Base-by-base conservation (phyloP, 2,329 filamentous ascomycete species). In the Cytospora piceicola region DNA sequence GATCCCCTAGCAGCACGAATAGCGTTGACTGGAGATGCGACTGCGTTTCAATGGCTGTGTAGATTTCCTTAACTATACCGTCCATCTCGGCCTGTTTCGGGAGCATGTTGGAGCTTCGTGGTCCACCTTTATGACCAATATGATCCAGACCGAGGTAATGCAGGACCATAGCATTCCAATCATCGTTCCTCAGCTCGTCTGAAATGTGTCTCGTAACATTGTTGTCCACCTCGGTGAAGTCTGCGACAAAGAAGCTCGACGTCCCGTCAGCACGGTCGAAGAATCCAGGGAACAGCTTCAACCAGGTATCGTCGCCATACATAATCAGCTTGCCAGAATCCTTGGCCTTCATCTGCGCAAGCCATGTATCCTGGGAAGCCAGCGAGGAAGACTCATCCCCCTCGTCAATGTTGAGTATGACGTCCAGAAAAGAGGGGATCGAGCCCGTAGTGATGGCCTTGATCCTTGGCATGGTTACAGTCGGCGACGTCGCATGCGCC, bases 391-490 rank as follows among this genome's bases (percentile, higher is more conserved):
- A 90, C 3, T 92, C 94, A 75, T 99, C 95, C 22, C 89, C 93
- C 78, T 99, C 95, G 70, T 96, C 92, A 75, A 99, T 92, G 75
- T 98, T 99, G 66, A 99, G 84, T 68, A 99, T 96, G 20, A 97
- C 90, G 76, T 99, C 95, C 67, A 98, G 87, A 77, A 99, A 99
- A 2, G 94, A 98, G 3, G 95, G 95, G n/a, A 97, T 95, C 1
- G 94, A 97, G 68, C 95, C 95, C 1, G 95, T 98, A 0, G 95
- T 99, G 69, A 99, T 93, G 58, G 95, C 93, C 80, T 99, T 99
- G 73, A 99, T 89, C 68, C 94, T 89, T 52, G 95, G 95, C 95
- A 99, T 98, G 22, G 95, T 99, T 68, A 99, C 94, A 9, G 95
- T 99, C 2, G 95, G 95, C 60, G 96, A 93, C n/a, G 92, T 91